Percentiles rank a stretch among this genome's conserved stretches.
Evolutionary conservation across 2,329 filamentous ascomycete species (phyloP).

Genomic region (Colletotrichum sidae): DNA sequence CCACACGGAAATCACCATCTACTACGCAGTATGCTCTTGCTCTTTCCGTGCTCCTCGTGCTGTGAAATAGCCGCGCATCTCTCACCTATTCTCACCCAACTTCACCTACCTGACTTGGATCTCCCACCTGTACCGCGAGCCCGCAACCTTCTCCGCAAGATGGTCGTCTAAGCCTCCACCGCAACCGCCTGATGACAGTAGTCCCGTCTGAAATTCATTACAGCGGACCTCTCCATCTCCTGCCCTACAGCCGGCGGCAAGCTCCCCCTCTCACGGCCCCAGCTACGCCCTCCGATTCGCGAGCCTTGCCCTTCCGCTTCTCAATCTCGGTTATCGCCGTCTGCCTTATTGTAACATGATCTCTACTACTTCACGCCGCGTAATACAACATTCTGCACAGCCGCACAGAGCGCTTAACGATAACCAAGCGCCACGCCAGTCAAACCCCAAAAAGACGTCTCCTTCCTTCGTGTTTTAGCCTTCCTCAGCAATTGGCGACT

Average conservation of each 20-base stretch:
- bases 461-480: neutral
- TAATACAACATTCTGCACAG: slow-evolving; percentile 24
- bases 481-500: neutral
- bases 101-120: neutral
- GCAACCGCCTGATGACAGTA: neutral
- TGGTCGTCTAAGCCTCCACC: slow-evolving; percentile 1
- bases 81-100: neutral
- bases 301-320: neutral
- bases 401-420: slow-evolving; percentile 33
- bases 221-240: neutral
- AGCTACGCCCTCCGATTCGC: slow-evolving; percentile 14
- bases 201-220: slow-evolving; percentile 1
- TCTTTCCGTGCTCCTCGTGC: neutral
- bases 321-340: neutral
- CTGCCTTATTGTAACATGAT: neutral
- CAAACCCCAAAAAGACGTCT: neutral
- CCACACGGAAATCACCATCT: too few species aligned
- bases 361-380: neutral
- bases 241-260: neutral
- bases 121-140: neutral
- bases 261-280: neutral
- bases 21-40: too few species aligned
- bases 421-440: slow-evolving; percentile 23
- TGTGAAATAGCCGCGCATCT: slow-evolving; percentile 15
- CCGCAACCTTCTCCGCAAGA: neutral